Evolutionary conservation across 352 stramenopile genomes (phyloP).

Genomic region (Globisporangium rhizosaccharum): DNA sequence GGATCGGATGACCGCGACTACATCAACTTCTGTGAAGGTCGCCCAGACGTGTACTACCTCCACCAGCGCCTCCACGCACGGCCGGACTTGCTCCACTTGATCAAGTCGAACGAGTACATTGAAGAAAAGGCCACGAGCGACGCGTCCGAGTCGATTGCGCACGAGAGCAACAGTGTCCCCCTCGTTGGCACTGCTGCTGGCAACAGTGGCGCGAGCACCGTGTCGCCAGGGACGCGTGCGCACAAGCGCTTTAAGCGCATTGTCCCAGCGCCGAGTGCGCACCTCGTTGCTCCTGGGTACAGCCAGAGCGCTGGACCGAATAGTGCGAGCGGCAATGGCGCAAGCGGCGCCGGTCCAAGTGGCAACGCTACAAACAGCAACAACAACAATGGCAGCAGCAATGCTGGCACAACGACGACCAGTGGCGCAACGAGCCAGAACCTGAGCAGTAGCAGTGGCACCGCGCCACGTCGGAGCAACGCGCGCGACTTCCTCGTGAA

Average conservation of each 20-base stretch:
- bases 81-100: constrained; percentile 67
- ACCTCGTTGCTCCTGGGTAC: not conserved
- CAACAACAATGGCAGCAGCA: constrained; percentile 4
- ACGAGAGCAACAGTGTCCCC: constrained; percentile 2
- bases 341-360: not conserved
- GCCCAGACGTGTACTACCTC: constrained; percentile 75
- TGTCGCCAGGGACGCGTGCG: constrained; percentile 15
- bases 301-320: not conserved
- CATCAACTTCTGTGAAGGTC: constrained; percentile 71
- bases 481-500: constrained; percentile 3
- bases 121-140: constrained; percentile 70
- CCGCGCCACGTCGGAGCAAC: not conserved
- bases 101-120: constrained; percentile 84
- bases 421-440: not conserved
- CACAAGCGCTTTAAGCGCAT: constrained; percentile 73
- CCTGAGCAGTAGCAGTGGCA: not conserved
- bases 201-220: constrained; percentile 3
- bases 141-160: constrained; percentile 35
- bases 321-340: not conserved
- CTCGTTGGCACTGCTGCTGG: not conserved
- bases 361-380: not conserved
- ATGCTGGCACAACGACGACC: not conserved
- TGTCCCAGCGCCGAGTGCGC: constrained; percentile 12
- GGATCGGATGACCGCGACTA: constrained; percentile 73
- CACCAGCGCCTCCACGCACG: constrained; percentile 71